Base-by-base conservation (phyloP, 2,329 filamentous ascomycete species). In the Trichoderma sp. region DNA sequence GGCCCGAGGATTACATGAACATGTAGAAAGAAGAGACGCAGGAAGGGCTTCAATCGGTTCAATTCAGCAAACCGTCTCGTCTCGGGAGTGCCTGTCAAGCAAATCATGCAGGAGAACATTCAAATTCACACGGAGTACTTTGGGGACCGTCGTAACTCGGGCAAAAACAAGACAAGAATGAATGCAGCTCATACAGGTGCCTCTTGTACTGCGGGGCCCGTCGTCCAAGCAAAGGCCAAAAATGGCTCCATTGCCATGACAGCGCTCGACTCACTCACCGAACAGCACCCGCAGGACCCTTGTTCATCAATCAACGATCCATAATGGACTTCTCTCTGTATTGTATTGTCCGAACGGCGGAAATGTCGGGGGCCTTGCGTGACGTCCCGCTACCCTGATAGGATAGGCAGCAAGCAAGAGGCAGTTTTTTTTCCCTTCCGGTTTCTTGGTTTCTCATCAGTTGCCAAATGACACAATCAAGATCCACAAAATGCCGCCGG, bases 221-320 rank as follows among this genome's bases (percentile, higher is more conserved):
- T 68, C 12, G 31, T 18, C 53, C 67, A 71, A 60, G 50, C 67
- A 71, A 38, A 38, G 29, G 66, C 29, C 33, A 60, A 41, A 62
- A 62, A 62, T 71, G 67, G 67, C 67, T 56, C 67, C 67, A 71
- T 71, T 56, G 41, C 60, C 60, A 45, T 62, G 67, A 62, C 35
- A 45, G 53, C 67, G 29, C 31, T 71, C 67, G 67, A 71, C 67
- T 71, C 67, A 71, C 67, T 71, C 67, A 60, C 67, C 67, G 53
- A 71, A 21, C 21, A 62, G n/a, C 50, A 56, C 50, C 50, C n/a
- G 24, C 33, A 62, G 29, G 24, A 71, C 35, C 67, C 67, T 41
- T 60, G 67, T 31, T 71, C 67, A 18, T 71, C 67, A 18, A 71
- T 45, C 29, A 71, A 45, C 53, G 53, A 45, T 31, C 35, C 67